phyloP scores from a whole-genome alignment of 805 yeast genomes.

The Pichia kluyveri region DNA sequence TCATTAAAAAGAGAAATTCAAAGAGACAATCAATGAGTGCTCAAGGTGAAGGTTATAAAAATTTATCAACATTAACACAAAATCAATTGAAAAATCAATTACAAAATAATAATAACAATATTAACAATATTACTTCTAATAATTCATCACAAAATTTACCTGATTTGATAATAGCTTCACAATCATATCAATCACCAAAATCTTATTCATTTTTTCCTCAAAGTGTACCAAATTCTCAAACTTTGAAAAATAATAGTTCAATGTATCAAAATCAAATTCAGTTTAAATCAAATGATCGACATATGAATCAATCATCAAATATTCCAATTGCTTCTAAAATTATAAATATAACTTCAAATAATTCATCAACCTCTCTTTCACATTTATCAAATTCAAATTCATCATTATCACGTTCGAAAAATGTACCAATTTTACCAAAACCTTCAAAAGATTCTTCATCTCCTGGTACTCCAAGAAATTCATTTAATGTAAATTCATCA shows the following conservation, averaged over 20 bases:
- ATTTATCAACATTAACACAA: slow-evolving; percentile 6
- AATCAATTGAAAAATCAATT: background rate
- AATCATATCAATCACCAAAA: background rate
- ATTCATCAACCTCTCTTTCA: background rate
- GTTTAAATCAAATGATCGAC: slow-evolving; percentile 2
- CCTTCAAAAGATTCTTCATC: slow-evolving; percentile 20
- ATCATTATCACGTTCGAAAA: slow-evolving; percentile 15
- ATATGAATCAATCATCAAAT: slow-evolving; percentile 1
- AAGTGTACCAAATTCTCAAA: background rate
- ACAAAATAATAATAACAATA: slow-evolving; percentile 1
- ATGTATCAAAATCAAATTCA: background rate
- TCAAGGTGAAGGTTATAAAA: slow-evolving; percentile 13
- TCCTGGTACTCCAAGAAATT: slow-evolving; percentile 16
- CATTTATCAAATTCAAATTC: background rate
- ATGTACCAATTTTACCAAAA: slow-evolving; percentile 28
- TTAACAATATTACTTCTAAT: background rate
- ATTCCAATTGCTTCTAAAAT: slow-evolving; percentile 2
- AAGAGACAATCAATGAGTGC: slow-evolving; percentile 26
- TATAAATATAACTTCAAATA: background rate
- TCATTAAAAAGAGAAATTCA: slow-evolving; percentile 50
- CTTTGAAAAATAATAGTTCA: background rate
- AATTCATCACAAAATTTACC: background rate
- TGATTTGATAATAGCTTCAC: background rate
- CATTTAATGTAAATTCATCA: slow-evolving; percentile 6
- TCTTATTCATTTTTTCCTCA: slow-evolving; percentile 3